These are phyloP conservation scores for Cicer arietinum DNA, from an alignment of 306 rosid genomes.

Conservation along the genomic window DNA sequence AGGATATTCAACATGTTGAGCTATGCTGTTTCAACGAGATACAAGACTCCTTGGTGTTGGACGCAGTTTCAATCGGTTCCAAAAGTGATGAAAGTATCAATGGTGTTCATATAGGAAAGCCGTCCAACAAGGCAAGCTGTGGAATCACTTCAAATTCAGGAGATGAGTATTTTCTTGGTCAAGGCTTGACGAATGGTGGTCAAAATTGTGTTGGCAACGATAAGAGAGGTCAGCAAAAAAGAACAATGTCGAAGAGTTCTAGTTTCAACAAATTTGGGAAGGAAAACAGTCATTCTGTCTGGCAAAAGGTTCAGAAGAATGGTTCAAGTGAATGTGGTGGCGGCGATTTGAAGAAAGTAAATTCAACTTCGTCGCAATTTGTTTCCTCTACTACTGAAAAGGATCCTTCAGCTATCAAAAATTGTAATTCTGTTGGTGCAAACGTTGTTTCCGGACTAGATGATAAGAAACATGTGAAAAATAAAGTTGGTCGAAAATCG, in stretches of 20 bases:
- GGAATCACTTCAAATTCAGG: constrained; percentile 45
- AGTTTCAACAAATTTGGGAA: constrained; percentile 63
- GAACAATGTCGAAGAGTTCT: constrained; percentile 49
- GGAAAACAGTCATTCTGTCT: constrained; percentile 71
- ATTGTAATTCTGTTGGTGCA: constrained; percentile 42
- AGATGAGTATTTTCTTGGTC: constrained; percentile 45
- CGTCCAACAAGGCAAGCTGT: constrained; percentile 45
- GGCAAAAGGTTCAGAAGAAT: constrained; percentile 86
- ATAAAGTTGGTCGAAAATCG: constrained; percentile 53
- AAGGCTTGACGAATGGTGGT: constrained; percentile 44
- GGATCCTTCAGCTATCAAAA: constrained; percentile 52
- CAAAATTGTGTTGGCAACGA: constrained; percentile 49
- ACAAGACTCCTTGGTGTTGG: constrained; percentile 51
- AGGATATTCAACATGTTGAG: constrained; percentile 38
- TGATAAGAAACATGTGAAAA: constrained; percentile 56
- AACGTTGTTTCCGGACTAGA: constrained; percentile 48
- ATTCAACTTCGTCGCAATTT: constrained; percentile 46
- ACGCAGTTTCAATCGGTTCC: constrained; percentile 54
- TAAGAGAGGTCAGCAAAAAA: constrained; percentile 65
- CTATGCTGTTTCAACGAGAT: constrained; percentile 44
- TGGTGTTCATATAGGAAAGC: constrained; percentile 44
- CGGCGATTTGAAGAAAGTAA: constrained; percentile 57
- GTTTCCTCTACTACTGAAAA: constrained; percentile 45
- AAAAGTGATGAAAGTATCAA: constrained; percentile 49
- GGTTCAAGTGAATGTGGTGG: constrained; percentile 44